Base-by-base conservation (phyloP, 2,329 filamentous ascomycete genomes). In the Chaetothyriales sp. region DNA sequence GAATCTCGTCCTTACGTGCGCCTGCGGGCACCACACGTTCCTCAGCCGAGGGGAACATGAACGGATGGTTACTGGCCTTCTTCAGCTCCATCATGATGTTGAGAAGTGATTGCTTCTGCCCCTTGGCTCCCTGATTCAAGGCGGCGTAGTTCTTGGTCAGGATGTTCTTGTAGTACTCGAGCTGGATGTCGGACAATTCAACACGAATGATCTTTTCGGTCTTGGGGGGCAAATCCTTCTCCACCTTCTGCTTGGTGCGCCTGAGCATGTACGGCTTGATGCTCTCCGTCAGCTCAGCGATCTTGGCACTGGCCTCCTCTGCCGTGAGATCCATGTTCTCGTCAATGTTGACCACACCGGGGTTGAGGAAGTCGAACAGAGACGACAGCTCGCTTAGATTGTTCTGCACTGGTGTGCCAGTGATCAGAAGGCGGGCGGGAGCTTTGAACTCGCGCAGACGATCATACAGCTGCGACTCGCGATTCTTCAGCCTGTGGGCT, bases 81-180 rank as follows among this genome's bases (percentile, higher is more conserved):
- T 98, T 98, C 62, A 98, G 69, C 67, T 98, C 92, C 92, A 98
- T 98, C 80, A 98, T 95, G 65, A 98, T 92, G 68, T 98, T 98
- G 56, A 98, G 73, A 12, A 98, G 71, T 0, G 90, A 96, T 59
- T 94, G 90, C 68, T 95, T 96, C 66, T 93, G 86, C 5, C 90
- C 92, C 54, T 80, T 86, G 44, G 83, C 82, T 45, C 88, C 90
- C 62, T 95, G 86, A 60, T 93, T 95, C 28, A 98, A 75, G 2
- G 90, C 92, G 26, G 88, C 81, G 62, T 98, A 98, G 64, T 98
- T 98, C 62, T 90, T 83, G 0, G 92, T 96, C 20, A 98, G 74
- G 53, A 98, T 96, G 63, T 96, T 96, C 70, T 96, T 96, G 73
- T 98, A 98, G 67, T 95, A 96, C 57, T 98, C 90, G 8, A 96